phyloP scores from a whole-genome alignment of 176 grass and related monocot genomes.

The Musa beccarii region DNA sequence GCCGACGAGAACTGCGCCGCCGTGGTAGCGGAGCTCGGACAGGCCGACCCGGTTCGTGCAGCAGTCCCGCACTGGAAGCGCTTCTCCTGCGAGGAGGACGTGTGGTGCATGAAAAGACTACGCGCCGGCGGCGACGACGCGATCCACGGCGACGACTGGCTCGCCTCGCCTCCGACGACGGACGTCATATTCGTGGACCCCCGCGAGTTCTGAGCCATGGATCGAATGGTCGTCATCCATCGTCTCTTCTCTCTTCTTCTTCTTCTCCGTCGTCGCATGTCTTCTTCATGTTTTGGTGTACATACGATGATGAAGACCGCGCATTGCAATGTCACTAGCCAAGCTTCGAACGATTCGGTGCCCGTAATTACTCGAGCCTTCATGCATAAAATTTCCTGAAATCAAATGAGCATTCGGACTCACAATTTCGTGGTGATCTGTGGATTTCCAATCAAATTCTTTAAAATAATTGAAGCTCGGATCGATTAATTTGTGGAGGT shows the following conservation, averaged over 20 bases:
- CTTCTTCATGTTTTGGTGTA: constrained; percentile 9
- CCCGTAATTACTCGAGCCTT: too few species aligned
- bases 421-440: too few species aligned
- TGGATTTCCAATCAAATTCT: too few species aligned
- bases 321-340: neutral
- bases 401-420: too few species aligned
- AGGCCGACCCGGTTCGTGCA: constrained; percentile 30
- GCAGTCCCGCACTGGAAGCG: constrained; percentile 45
- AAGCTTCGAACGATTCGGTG: too few species aligned
- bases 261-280: neutral
- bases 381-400: too few species aligned
- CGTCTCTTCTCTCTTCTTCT: neutral
- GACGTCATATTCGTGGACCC: constrained; percentile 55
- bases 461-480: too few species aligned
- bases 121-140: neutral
- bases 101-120: constrained; percentile 69
- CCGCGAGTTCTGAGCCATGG: constrained; percentile 37
- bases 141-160: constrained; percentile 24
- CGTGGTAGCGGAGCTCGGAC: constrained; percentile 33
- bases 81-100: constrained; percentile 72
- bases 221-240: neutral
- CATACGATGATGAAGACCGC: neutral
- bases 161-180: constrained; percentile 16
- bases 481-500: too few species aligned
- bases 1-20: constrained; percentile 32